These are phyloP conservation scores for Haematococcus sp. DNA, from an alignment of 139 green algal genomes.

Conservation along the genomic window DNA sequence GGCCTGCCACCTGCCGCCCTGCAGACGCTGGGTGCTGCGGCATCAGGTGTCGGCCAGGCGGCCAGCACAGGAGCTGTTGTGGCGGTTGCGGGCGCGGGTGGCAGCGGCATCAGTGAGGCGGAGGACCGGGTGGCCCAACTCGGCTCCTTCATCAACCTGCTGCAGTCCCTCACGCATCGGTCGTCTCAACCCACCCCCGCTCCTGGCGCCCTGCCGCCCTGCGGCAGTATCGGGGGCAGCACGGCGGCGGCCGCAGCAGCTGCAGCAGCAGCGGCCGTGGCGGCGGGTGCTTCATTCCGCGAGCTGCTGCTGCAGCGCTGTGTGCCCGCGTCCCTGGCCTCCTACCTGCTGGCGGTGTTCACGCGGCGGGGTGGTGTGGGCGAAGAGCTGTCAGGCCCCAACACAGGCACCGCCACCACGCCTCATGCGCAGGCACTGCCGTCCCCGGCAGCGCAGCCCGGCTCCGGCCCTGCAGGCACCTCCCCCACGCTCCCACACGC, in stretches of 20 bases:
- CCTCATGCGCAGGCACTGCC: too few relatives aligned
- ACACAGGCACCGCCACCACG: too few relatives aligned
- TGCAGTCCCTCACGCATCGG: conserved; percentile 32
- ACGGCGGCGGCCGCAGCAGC: too few relatives aligned
- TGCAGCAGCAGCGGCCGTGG: not conserved
- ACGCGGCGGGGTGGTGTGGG: not conserved
- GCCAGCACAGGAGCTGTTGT: not conserved
- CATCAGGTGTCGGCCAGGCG: not conserved
- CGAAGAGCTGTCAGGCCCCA: not conserved
- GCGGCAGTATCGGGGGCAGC: too few relatives aligned
- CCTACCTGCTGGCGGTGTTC: conserved; percentile 45
- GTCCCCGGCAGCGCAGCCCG: too few relatives aligned
- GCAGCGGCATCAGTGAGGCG: not conserved
- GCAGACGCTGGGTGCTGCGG: not conserved
- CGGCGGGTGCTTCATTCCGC: conserved; percentile 21
- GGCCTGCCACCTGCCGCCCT: not conserved
- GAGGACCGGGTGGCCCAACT: conserved; percentile 17
- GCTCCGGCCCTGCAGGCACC: too few relatives aligned
- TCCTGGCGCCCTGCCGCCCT: not conserved
- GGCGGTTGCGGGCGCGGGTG: too few relatives aligned
- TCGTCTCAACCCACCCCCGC: conserved; percentile 1
- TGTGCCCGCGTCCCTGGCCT: conserved; percentile 25
- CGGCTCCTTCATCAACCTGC: conserved; percentile 29
- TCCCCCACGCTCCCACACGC: too few relatives aligned
- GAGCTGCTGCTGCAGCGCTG: conserved; percentile 41